Percentiles rank a stretch among this genome's conserved stretches.
phyloP scores from a whole-genome alignment of 1,139 yeast species.

The Geotrichum aggregatum region DNA sequence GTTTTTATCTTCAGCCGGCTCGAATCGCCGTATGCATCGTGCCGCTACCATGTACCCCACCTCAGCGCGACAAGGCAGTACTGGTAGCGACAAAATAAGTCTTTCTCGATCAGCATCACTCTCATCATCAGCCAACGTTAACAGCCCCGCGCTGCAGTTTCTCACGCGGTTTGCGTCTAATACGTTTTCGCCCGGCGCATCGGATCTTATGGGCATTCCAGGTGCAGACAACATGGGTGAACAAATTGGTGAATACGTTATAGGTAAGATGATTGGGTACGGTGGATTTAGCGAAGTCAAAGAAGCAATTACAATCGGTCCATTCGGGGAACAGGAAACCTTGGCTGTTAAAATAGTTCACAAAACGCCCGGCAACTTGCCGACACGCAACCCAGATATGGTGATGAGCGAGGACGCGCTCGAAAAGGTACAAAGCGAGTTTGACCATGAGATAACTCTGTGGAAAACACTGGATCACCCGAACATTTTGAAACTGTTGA shows the following conservation, averaged over 20 bases:
- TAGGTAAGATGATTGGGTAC: constrained; percentile 75
- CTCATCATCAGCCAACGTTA: constrained; percentile 1
- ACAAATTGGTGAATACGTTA: constrained; percentile 42
- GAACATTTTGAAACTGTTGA: constrained; percentile 58
- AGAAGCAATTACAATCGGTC: constrained; percentile 50
- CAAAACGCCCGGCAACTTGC: constrained; percentile 23
- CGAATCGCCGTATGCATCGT: constrained; percentile 10
- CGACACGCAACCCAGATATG: constrained; percentile 14
- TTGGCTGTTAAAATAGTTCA: constrained; percentile 78
- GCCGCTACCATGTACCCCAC: constrained; percentile 16
- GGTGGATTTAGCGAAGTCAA: constrained; percentile 94
- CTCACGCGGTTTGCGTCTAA: constrained; percentile 19
- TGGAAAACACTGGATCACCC: constrained; percentile 70
- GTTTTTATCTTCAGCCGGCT: background rate
- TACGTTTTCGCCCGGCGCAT: constrained; percentile 10
- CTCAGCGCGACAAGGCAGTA: background rate
- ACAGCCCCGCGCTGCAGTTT: constrained; percentile 17
- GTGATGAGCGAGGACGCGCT: constrained; percentile 11
- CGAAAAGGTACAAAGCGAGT: constrained; percentile 47
- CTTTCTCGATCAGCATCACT: constrained; percentile 15
- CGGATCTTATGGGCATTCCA: constrained; percentile 11
- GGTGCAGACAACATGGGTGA: constrained; percentile 48
- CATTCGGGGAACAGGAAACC: constrained; percentile 41
- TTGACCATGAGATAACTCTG: constrained; percentile 64
- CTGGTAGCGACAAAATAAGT: background rate